These are phyloP conservation scores for Penicillium arizonense DNA, from an alignment of 495 filamentous ascomycete genomes.

Conservation along the genomic window DNA sequence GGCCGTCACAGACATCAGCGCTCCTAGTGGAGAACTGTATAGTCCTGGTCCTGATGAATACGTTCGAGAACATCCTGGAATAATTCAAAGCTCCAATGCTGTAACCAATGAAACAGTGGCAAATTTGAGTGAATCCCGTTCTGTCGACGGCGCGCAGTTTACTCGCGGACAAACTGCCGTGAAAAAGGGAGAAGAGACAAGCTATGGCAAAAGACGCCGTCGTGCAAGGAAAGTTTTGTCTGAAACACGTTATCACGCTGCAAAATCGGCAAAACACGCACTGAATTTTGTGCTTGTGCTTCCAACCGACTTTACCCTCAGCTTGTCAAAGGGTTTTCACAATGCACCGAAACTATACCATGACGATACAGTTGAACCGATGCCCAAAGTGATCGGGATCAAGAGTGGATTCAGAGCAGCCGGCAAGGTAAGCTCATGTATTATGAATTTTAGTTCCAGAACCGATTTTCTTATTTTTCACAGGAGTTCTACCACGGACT, in stretches of 20 bases:
- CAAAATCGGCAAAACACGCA: constrained; percentile 52
- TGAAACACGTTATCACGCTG: constrained; percentile 37
- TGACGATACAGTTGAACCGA: constrained; percentile 66
- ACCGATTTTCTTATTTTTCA: constrained; percentile 6
- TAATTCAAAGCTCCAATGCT: too few species aligned
- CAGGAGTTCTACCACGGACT: constrained; percentile 65
- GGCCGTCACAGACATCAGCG: too few species aligned
- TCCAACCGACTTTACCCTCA: constrained; percentile 77
- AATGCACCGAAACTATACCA: constrained; percentile 79
- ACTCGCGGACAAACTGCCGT: constrained; percentile 54
- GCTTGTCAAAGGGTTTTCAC: constrained; percentile 79
- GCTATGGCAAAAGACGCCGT: not conserved
- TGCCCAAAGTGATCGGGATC: constrained; percentile 69
- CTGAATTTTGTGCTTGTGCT: constrained; percentile 69
- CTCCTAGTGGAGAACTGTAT: too few species aligned
- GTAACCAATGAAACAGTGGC: too few species aligned
- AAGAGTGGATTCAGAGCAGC: constrained; percentile 65
- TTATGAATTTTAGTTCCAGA: too few species aligned
- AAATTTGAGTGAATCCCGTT: too few species aligned
- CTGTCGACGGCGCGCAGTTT: too few species aligned
- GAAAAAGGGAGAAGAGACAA: constrained; percentile 8
- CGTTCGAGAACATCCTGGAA: too few species aligned
- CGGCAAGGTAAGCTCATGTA: constrained; percentile 50
- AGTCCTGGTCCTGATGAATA: too few species aligned
- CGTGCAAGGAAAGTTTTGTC: not conserved